phyloP scores from a whole-genome alignment of 2,329 filamentous ascomycete species.

The Lasiodiplodia gonubiensis region DNA sequence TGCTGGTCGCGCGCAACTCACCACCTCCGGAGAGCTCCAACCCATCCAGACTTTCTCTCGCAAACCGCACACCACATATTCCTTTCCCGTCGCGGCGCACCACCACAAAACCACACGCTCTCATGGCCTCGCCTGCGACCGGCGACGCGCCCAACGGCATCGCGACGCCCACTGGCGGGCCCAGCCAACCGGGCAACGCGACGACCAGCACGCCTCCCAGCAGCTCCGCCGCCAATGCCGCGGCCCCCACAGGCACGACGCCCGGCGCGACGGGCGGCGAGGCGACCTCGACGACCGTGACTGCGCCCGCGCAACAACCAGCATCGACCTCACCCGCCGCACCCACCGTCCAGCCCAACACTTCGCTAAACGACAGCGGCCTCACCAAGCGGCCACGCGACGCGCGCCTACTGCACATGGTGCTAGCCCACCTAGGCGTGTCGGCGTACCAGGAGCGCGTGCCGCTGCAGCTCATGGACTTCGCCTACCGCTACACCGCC shows the following conservation, averaged over 20 bases:
- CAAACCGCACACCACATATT: not conserved
- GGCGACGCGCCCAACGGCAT: slow-evolving; percentile 46
- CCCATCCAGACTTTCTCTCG: not conserved
- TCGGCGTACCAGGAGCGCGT: slow-evolving; percentile 82
- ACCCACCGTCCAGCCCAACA: slow-evolving; percentile 39
- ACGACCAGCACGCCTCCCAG: slow-evolving; percentile 36
- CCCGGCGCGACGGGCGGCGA: slow-evolving; percentile 33
- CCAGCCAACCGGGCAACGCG: slow-evolving; percentile 34
- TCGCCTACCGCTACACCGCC: slow-evolving; percentile 81
- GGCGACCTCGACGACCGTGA: slow-evolving; percentile 32
- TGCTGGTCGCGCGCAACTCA: slow-evolving; percentile 1
- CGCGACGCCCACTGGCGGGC: slow-evolving; percentile 41
- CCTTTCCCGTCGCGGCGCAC: not conserved
- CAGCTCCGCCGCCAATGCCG: slow-evolving; percentile 44
- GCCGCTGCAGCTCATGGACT: slow-evolving; percentile 81
- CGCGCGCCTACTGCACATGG: slow-evolving; percentile 77
- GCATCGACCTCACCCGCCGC: slow-evolving; percentile 23
- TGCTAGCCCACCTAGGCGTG: slow-evolving; percentile 79
- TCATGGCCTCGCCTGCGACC: slow-evolving; percentile 47
- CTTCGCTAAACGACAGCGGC: slow-evolving; percentile 43
- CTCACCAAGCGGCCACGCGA: slow-evolving; percentile 69
- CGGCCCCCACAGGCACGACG: slow-evolving; percentile 31
- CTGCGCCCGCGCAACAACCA: not conserved
- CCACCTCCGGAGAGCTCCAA: not conserved
- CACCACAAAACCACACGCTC: not conserved